Percentiles rank a stretch among this genome's conserved stretches.
phyloP scores from a whole-genome alignment of 371 early-diverging fungal genomes.

The Mortierella sp. region DNA sequence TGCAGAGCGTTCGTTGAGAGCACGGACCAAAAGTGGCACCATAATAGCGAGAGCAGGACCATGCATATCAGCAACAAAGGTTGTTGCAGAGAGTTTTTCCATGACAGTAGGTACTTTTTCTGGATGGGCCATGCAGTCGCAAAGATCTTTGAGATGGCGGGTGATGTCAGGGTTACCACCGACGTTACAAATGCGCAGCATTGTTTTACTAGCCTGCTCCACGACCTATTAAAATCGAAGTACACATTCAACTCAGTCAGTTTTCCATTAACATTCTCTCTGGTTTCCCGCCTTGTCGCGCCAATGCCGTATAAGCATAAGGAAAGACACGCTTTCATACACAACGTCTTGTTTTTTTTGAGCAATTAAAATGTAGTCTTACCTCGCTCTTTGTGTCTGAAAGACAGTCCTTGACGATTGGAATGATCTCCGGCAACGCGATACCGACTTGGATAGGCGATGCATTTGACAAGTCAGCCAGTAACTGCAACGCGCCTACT shows the following conservation, averaged over 20 bases:
- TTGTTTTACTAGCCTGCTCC: slow-evolving; percentile 59
- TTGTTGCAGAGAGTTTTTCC: slow-evolving; percentile 73
- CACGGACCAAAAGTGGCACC: slow-evolving; percentile 82
- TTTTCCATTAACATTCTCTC: neutral
- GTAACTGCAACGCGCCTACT: slow-evolving; percentile 69
- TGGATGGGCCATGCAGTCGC: slow-evolving; percentile 73
- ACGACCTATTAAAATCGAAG: slow-evolving; percentile 29
- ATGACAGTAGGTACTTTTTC: slow-evolving; percentile 74
- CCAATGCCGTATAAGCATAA: too few species aligned
- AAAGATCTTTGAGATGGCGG: slow-evolving; percentile 74
- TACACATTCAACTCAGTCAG: neutral
- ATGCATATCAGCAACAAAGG: slow-evolving; percentile 85
- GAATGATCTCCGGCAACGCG: slow-evolving; percentile 78
- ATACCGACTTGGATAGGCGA: slow-evolving; percentile 70
- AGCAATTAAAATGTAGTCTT: slow-evolving; percentile 14
- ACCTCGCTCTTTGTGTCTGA: slow-evolving; percentile 82
- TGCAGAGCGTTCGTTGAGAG: slow-evolving; percentile 73
- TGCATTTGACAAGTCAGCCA: slow-evolving; percentile 66
- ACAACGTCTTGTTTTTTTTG: too few species aligned
- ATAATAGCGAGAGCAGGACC: slow-evolving; percentile 84
- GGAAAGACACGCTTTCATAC: neutral
- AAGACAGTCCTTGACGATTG: slow-evolving; percentile 78
- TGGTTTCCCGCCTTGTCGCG: neutral
- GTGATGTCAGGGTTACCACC: slow-evolving; percentile 76
- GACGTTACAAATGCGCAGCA: slow-evolving; percentile 66